A percentile compares a stretch with the other conserved stretches of the same genome.
phyloP scores from a whole-genome alignment of 2,329 filamentous ascomycete species.

The Onygena corvina region DNA sequence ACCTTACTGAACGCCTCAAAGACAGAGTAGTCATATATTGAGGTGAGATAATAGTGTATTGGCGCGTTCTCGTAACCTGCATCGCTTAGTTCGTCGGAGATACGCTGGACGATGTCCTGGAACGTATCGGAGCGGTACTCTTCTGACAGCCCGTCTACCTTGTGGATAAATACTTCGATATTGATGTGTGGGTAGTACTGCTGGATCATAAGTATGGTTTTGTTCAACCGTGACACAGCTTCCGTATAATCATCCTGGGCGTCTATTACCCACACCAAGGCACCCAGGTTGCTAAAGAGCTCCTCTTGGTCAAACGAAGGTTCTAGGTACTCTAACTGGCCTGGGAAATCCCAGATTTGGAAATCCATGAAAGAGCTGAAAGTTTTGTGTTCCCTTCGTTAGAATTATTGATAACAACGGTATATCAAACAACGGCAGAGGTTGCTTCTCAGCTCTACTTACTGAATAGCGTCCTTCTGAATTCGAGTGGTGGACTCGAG shows the following conservation, averaged over 20 bases:
- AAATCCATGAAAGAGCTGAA: slow-evolving; percentile 95
- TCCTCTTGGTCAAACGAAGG: slow-evolving; percentile 81
- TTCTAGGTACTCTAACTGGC: slow-evolving; percentile 85
- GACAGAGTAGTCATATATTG: slow-evolving; percentile 96
- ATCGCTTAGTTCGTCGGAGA: slow-evolving; percentile 90
- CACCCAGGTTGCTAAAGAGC: slow-evolving; percentile 88
- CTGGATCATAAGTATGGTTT: slow-evolving; percentile 79
- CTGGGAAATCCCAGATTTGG: slow-evolving; percentile 94
- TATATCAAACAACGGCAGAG: too few relatives aligned
- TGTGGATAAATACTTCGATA: slow-evolving; percentile 97
- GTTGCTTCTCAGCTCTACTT: slow-evolving; percentile 30
- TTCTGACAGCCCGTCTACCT: slow-evolving; percentile 92
- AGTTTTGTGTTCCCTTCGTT: too few relatives aligned
- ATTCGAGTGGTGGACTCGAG: slow-evolving; percentile 89
- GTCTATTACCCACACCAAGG: slow-evolving; percentile 96
- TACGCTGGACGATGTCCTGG: slow-evolving; percentile 89
- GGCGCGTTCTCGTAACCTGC: slow-evolving; percentile 86
- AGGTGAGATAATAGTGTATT: slow-evolving; percentile 89
- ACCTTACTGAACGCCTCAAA: slow-evolving; percentile 98
- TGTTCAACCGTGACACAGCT: slow-evolving; percentile 72
- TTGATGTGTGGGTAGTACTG: slow-evolving; percentile 86
- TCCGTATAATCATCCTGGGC: slow-evolving; percentile 96
- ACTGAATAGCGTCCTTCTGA: slow-evolving; percentile 93
- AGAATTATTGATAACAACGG: too few relatives aligned
- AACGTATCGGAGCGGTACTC: slow-evolving; percentile 95